phyloP scores from a whole-genome alignment of 225 moss, liverwort and hornwort genomes.

The Marchantia paleacea region DNA sequence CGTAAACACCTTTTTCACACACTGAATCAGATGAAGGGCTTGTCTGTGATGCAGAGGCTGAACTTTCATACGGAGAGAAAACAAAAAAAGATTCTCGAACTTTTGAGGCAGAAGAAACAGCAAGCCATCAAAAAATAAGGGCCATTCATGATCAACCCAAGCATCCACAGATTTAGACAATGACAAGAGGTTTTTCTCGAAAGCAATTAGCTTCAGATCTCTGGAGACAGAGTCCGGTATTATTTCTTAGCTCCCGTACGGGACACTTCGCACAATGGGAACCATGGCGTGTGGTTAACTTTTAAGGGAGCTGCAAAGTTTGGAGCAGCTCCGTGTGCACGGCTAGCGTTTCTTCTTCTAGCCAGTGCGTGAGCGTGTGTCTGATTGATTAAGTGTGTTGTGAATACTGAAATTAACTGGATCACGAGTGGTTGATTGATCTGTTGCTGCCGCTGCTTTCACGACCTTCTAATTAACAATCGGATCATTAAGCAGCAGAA shows the following conservation, averaged over 20 bases:
- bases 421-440: neutral
- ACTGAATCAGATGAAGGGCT: too few species aligned
- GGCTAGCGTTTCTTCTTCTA: constrained; percentile 4
- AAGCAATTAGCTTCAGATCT: constrained; percentile 25
- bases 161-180: neutral
- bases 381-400: neutral
- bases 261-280: constrained; percentile 27
- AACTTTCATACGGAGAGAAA: too few species aligned
- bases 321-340: neutral
- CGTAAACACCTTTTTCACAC: too few species aligned
- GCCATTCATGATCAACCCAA: neutral
- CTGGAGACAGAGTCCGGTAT: constrained; percentile 17
- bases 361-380: neutral
- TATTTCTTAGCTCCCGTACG: constrained; percentile 29
- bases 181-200: neutral
- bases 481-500: constrained; percentile 10
- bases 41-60: too few species aligned
- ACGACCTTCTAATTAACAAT: neutral
- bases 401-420: neutral
- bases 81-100: too few species aligned
- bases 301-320: constrained; percentile 15
- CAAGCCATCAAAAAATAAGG: neutral
- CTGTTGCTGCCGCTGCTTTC: constrained; percentile 14
- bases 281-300: constrained; percentile 15
- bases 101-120: neutral